Evolutionary conservation across 805 yeast species (phyloP).

Genomic region (Ogataea glucozyma): DNA sequence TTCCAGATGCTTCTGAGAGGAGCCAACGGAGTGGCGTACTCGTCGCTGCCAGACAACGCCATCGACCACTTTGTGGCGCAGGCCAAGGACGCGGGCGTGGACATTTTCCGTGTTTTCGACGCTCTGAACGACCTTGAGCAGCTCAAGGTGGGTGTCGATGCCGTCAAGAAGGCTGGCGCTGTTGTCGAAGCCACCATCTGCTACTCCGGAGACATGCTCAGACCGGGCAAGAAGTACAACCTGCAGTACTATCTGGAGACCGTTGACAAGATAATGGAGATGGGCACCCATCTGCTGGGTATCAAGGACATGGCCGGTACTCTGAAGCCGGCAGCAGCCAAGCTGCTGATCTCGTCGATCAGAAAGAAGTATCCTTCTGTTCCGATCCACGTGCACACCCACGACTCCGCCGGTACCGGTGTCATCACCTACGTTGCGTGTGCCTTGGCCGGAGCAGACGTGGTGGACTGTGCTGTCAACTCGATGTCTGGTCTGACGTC

Average conservation of each 20-base stretch:
- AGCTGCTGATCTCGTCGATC: slow-evolving; percentile 71
- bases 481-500: slow-evolving; percentile 98
- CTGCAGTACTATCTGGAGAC: slow-evolving; percentile 82
- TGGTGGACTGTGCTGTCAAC: slow-evolving; percentile 95
- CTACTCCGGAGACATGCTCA: slow-evolving; percentile 98
- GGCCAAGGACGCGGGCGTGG: slow-evolving; percentile 96
- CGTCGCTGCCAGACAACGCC: slow-evolving; percentile 97
- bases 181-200: slow-evolving; percentile 98
- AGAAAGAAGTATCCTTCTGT: slow-evolving; percentile 87
- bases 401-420: slow-evolving; percentile 99
- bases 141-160: slow-evolving; percentile 95
- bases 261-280: slow-evolving; percentile 77
- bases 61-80: slow-evolving; percentile 94
- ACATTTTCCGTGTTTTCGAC: slow-evolving; percentile 96
- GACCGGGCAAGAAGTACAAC: slow-evolving; percentile 94
- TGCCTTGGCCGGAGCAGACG: slow-evolving; percentile 96
- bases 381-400: slow-evolving; percentile 98
- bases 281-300: slow-evolving; percentile 97
- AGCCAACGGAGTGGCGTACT: slow-evolving; percentile 98
- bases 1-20: slow-evolving; percentile 99
- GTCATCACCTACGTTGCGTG: slow-evolving; percentile 95
- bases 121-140: slow-evolving; percentile 97
- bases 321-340: slow-evolving; percentile 92
- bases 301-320: slow-evolving; percentile 99
- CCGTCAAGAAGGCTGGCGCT: slow-evolving; percentile 98